These are phyloP conservation scores for Moesziomyces sp. DNA, from an alignment of 1,284 basidiomycete species.

Conservation along the genomic window DNA sequence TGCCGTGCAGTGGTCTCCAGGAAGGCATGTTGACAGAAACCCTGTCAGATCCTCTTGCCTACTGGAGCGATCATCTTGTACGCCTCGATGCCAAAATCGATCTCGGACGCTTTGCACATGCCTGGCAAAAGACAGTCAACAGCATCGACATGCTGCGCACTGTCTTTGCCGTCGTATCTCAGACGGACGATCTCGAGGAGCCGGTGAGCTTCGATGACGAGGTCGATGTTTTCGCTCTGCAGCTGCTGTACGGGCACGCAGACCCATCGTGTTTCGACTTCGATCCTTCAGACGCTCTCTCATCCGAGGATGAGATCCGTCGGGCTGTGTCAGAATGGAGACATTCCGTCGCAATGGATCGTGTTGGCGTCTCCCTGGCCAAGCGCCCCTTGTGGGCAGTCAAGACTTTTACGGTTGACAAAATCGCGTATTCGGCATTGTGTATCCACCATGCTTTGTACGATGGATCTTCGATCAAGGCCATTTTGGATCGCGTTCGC, in stretches of 20 bases:
- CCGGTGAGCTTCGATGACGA: conserved; percentile 1
- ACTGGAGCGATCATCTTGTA: conserved; percentile 12
- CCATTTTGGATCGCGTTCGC: conserved; percentile 11
- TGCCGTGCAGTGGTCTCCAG: conserved; percentile 11
- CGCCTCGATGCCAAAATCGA: conserved; percentile 4
- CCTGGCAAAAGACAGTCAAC: conserved; percentile 4
- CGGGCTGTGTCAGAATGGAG: conserved; percentile 1
- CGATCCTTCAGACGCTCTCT: neutral
- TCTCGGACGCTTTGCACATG: conserved; percentile 2
- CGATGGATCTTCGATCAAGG: conserved; percentile 15
- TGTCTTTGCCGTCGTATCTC: conserved; percentile 8
- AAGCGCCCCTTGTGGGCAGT: conserved; percentile 7
- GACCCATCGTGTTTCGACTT: conserved; percentile 1
- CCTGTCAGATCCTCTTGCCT: conserved; percentile 12
- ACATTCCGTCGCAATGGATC: conserved; percentile 4
- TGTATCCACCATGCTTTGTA: conserved; percentile 23
- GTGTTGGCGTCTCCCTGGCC: neutral
- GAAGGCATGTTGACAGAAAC: conserved; percentile 21
- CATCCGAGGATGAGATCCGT: neutral
- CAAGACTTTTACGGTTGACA: conserved; percentile 1
- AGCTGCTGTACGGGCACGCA: neutral
- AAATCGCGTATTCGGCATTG: conserved; percentile 2
- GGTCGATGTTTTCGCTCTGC: conserved; percentile 3
- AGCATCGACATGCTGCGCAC: conserved; percentile 12
- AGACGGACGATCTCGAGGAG: neutral